Conservation (phyloP, 371 early-diverging fungal species). For the Paraphysoderma sedebokerense region DNA sequence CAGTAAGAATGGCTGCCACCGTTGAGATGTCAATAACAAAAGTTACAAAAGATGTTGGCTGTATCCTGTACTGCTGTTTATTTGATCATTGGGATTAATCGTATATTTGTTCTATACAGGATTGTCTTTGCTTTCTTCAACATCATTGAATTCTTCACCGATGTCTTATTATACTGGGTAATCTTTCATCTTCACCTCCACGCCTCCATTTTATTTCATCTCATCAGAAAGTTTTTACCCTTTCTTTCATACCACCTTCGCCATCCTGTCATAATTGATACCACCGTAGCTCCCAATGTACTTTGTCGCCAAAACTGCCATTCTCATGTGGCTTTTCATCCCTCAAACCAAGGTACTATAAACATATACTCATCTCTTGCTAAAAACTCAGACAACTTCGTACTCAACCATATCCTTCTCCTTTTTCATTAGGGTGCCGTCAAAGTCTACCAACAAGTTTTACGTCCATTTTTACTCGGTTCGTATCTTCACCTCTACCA, state of each 20-base stretch:
- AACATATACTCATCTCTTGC: no score
- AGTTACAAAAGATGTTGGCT: no score
- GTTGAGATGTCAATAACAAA: no score
- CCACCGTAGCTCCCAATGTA: constrained; percentile 60
- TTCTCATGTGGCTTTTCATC: constrained; percentile 65
- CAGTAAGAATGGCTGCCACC: no score
- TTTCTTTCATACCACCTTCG: background rate
- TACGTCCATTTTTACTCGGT: no score
- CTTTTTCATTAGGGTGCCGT: no score
- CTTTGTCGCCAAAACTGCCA: constrained; percentile 71
- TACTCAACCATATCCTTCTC: no score
- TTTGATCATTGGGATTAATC: background rate
- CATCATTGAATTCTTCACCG: constrained; percentile 69
- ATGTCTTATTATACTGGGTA: constrained; percentile 64
- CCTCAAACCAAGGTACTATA: constrained; percentile 53
- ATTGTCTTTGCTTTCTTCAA: constrained; percentile 70
- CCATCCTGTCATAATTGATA: constrained; percentile 5
- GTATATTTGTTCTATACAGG: constrained; percentile 19
- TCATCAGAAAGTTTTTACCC: background rate
- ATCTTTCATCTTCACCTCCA: no score
- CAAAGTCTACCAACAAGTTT: no score
- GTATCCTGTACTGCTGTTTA: no score
- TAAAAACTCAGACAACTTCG: no score
- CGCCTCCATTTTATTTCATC: constrained; percentile 2
- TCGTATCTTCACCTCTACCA: no score